phyloP scores from a whole-genome alignment of 2,329 filamentous ascomycete genomes.

The Stagonosporopsis chrysanthemi region DNA sequence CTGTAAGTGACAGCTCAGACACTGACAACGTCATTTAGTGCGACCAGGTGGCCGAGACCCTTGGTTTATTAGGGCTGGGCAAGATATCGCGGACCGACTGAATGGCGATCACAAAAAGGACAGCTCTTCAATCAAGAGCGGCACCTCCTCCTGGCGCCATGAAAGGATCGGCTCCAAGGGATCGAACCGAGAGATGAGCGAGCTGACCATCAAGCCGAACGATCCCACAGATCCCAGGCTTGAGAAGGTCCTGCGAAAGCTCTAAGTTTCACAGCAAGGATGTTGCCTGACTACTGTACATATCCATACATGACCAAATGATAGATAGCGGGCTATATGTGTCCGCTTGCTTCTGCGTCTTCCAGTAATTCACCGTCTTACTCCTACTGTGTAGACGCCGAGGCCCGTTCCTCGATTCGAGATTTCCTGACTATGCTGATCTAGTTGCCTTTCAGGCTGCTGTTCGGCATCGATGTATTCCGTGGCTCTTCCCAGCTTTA shows the following conservation, averaged over 20 bases:
- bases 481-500: not conserved
- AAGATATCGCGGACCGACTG: constrained; percentile 34
- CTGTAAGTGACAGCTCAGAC: not conserved
- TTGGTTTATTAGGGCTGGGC: constrained; percentile 44
- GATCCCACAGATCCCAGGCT: constrained; percentile 35
- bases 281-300: constrained; percentile 1
- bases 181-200: constrained; percentile 41
- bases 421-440: not conserved
- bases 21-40: constrained; percentile 34
- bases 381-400: not conserved
- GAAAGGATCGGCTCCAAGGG: constrained; percentile 37
- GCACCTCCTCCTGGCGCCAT: constrained; percentile 31
- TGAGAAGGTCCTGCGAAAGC: constrained; percentile 38
- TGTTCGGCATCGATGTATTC: constrained; percentile 1
- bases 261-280: constrained; percentile 5
- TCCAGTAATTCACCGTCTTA: not conserved
- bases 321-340: not conserved
- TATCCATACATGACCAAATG: constrained; percentile 1
- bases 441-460: not conserved
- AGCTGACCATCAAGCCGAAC: constrained; percentile 34
- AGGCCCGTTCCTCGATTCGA: not conserved
- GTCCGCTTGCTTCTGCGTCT: not conserved
- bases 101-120: constrained; percentile 27
- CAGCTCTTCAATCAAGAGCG: constrained; percentile 35
- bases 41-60: constrained; percentile 43